Evolutionary conservation across 371 early-diverging fungal genomes (phyloP).

Genomic region (Sporodiniella umbellata): DNA sequence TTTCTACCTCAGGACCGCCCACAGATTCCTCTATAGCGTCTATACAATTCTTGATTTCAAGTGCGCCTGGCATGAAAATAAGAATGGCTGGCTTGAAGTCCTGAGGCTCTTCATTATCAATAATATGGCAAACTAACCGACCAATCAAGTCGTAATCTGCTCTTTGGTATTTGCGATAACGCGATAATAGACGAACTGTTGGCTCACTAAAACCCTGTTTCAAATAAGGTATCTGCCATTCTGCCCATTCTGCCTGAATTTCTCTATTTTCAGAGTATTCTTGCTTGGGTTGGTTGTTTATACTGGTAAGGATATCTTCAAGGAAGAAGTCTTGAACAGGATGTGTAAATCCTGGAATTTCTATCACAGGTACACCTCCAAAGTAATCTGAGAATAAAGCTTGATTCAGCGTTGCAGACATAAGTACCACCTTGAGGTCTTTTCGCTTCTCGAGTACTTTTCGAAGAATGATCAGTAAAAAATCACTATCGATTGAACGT

Average conservation of each 20-base stretch:
- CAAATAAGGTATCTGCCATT: conserved; percentile 43
- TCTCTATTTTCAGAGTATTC: conserved; percentile 31
- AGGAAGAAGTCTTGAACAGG: conserved; percentile 72
- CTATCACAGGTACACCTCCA: conserved; percentile 59
- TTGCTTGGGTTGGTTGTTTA: conserved; percentile 36
- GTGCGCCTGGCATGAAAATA: conserved; percentile 76
- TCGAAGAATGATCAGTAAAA: conserved; percentile 56
- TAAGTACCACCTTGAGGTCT: conserved; percentile 62
- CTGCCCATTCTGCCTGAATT: conserved; percentile 28
- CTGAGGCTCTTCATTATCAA: conserved; percentile 39
- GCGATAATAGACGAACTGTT: conserved; percentile 41
- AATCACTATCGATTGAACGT: conserved; percentile 68
- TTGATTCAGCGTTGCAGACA: conserved; percentile 80
- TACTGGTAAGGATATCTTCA: conserved; percentile 54
- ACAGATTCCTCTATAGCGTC: conserved; percentile 44
- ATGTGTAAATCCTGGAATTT: conserved; percentile 78
- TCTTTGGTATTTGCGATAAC: conserved; percentile 48
- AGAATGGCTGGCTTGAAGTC: conserved; percentile 55
- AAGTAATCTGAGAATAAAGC: conserved; percentile 61
- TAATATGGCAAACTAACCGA: conserved; percentile 57
- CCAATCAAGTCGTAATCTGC: conserved; percentile 71
- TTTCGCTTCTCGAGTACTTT: conserved; percentile 49
- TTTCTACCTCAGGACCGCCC: conserved; percentile 32
- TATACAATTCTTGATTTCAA: conserved; percentile 72
- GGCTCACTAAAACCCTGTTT: conserved; percentile 45